Evolutionary conservation across 2,329 filamentous ascomycete genomes (phyloP), one percentile per base, ranked within the genome.

Genomic region (Nothopassalora personata): DNA sequence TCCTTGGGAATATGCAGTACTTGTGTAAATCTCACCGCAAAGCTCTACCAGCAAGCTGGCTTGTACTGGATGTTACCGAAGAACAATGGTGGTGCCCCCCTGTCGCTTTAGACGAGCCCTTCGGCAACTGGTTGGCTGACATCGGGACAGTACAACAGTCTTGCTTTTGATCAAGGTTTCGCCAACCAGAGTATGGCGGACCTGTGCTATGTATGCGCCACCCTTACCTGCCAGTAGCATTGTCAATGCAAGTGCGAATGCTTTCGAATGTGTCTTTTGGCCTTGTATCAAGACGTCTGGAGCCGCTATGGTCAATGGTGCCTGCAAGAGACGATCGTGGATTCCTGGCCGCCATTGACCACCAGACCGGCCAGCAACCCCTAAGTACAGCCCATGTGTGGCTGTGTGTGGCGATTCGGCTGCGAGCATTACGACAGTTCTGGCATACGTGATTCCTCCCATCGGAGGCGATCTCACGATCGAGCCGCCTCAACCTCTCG

Each of bases 1-100:
- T 57, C 64, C n/a, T 36, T 63, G 8, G 62, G 56, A 23, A 46
- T 66, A 5, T 64, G 64, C 54, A 62, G 59, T 31, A 49, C 58
- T 10, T 66, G 64, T 27, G 33, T 23, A 18, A 58, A 63, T 13
- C 28, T 61, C 8, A 59, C 53, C 30, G 18, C 55, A 13, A 51
- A 31, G 15, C 8, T 56, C 15, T 23, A 23, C 23, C 23, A 23
- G 23, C 1, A 23, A 1, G 23, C 23, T 23, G 23, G 23, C 23
- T 23, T 23, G 23, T 23, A 23, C 23, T 23, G 23, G 2, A 23
- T 23, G 23, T 23, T 23, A 23, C 23, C 23, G 2, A 23, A 23
- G 2, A 23, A 23, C 23, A 23, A 23, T 23, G 23, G 23, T 3
- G 23, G 23, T 23, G 23, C 23, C 23, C 1, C 1, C 23, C 3